Conservation (phyloP, 2,329 filamentous ascomycete species). For the Drechslerella stenobrocha region DNA sequence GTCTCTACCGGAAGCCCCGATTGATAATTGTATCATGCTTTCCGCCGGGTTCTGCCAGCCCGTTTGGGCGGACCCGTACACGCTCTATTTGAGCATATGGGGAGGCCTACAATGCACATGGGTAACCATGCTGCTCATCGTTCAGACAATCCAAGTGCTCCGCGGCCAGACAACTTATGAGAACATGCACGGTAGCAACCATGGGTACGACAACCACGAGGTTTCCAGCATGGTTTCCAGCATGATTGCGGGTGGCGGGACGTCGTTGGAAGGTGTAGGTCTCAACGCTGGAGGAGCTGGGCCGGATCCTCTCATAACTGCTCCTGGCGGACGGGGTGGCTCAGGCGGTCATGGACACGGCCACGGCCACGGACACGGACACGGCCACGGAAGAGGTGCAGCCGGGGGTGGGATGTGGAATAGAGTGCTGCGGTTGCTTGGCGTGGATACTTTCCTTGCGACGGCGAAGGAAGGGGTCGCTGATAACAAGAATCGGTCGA, state of each 20-base stretch:
- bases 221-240: constrained; percentile 66
- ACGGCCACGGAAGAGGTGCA: constrained; percentile 63
- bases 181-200: constrained; percentile 81
- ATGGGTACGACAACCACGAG: constrained; percentile 54
- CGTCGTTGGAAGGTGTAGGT: constrained; percentile 68
- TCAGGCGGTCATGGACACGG: constrained; percentile 57
- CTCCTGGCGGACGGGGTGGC: constrained; percentile 51
- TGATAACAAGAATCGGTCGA: constrained; percentile 59
- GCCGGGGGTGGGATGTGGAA: constrained; percentile 79
- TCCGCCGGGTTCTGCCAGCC: constrained; percentile 73
- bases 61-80: constrained; percentile 80
- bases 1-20: constrained; percentile 30
- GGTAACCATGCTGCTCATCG: constrained; percentile 95
- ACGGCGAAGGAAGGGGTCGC: constrained; percentile 77
- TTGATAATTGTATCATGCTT: constrained; percentile 69
- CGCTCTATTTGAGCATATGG: constrained; percentile 78
- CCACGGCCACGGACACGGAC: constrained; percentile 56
- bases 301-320: constrained; percentile 61
- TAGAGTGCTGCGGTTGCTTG: constrained; percentile 66
- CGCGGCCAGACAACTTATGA: constrained; percentile 95
- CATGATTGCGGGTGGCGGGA: constrained; percentile 73
- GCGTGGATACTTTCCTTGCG: constrained; percentile 89
- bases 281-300: constrained; percentile 69
- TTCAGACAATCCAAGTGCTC: constrained; percentile 89
- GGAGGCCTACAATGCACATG: constrained; percentile 81